These are phyloP conservation scores for Colletotrichum incanum DNA, from an alignment of 2,329 filamentous ascomycete species.

Conservation along the genomic window DNA sequence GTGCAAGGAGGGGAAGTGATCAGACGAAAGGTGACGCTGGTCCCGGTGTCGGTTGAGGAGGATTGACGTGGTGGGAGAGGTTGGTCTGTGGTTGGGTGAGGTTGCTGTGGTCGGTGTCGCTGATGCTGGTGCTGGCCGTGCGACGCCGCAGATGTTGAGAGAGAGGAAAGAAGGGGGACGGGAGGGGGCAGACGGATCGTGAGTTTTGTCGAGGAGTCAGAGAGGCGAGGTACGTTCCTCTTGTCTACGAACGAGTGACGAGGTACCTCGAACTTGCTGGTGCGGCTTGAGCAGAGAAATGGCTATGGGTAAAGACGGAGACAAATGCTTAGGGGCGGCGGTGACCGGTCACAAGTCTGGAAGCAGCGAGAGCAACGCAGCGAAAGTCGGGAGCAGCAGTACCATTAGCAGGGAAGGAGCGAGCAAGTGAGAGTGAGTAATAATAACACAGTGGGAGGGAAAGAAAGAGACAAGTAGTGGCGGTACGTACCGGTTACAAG, in stretches of 20 bases:
- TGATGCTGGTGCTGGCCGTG: slow-evolving; percentile 20
- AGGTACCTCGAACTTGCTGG: slow-evolving; percentile 20
- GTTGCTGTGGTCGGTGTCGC: slow-evolving; percentile 12
- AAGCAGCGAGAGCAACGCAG: slow-evolving; percentile 27
- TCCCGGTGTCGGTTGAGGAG: slow-evolving; percentile 13
- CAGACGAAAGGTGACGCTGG: slow-evolving; percentile 36
- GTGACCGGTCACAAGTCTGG: slow-evolving; percentile 35
- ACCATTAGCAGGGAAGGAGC: slow-evolving; percentile 19
- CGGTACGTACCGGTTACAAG: slow-evolving; percentile 23
- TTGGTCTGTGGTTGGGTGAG: slow-evolving; percentile 27
- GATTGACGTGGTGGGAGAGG: slow-evolving; percentile 30
- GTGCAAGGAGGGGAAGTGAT: slow-evolving; percentile 28
- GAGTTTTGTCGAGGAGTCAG: slow-evolving; percentile 34
- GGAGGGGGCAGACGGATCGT: slow-evolving; percentile 18
- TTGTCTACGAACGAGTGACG: background rate
- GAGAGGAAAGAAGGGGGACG: background rate
- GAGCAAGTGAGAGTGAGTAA: slow-evolving; percentile 15
- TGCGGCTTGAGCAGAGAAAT: background rate
- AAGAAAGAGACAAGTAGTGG: background rate
- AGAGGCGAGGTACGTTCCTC: slow-evolving; percentile 6
- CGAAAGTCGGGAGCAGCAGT: slow-evolving; percentile 7
- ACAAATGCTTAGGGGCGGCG: slow-evolving; percentile 31
- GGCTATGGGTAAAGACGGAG: background rate
- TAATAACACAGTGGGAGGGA: slow-evolving; percentile 26
- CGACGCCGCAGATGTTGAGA: slow-evolving; percentile 20